Evolutionary conservation across 257 asterid genomes (phyloP).

Genomic region (Linaria vulgaris): DNA sequence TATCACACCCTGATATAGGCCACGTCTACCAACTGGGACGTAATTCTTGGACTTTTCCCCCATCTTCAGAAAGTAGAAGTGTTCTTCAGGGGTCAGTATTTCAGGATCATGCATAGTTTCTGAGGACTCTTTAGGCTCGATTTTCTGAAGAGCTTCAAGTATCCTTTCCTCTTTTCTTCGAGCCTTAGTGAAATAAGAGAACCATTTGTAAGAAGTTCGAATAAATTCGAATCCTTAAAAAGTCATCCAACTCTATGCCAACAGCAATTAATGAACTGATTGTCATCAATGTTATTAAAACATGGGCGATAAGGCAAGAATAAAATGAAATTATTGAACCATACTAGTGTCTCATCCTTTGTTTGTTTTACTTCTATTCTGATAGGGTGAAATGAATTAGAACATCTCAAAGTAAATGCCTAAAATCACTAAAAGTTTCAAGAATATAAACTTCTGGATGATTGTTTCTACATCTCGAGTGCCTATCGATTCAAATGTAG

Average conservation of each 20-base stretch:
- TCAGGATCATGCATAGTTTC: conserved; percentile 92
- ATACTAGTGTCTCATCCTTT: neutral
- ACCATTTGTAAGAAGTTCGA: conserved; percentile 19
- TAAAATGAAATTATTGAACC: neutral
- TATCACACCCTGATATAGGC: conserved; percentile 91
- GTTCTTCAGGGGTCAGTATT: conserved; percentile 97
- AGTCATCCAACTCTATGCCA: neutral
- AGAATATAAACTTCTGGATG: too few relatives aligned
- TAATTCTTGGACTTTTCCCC: conserved; percentile 96
- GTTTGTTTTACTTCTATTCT: neutral
- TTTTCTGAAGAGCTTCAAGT: conserved; percentile 65
- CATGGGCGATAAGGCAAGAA: neutral
- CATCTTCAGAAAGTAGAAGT: conserved; percentile 92
- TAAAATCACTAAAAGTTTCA: too few relatives aligned
- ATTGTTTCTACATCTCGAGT: too few relatives aligned
- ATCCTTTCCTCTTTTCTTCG: conserved; percentile 74
- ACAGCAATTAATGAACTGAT: conserved; percentile 8
- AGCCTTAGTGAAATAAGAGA: conserved; percentile 52
- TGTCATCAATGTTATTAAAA: neutral
- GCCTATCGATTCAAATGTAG: neutral
- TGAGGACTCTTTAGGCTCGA: conserved; percentile 82
- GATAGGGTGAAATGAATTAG: neutral
- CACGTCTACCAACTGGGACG: conserved; percentile 95
- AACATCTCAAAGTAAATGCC: neutral
- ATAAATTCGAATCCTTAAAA: neutral